These are phyloP conservation scores for Gnaphalium uliginosum DNA, from an alignment of 129 eudicot genomes.

Conservation along the genomic window DNA sequence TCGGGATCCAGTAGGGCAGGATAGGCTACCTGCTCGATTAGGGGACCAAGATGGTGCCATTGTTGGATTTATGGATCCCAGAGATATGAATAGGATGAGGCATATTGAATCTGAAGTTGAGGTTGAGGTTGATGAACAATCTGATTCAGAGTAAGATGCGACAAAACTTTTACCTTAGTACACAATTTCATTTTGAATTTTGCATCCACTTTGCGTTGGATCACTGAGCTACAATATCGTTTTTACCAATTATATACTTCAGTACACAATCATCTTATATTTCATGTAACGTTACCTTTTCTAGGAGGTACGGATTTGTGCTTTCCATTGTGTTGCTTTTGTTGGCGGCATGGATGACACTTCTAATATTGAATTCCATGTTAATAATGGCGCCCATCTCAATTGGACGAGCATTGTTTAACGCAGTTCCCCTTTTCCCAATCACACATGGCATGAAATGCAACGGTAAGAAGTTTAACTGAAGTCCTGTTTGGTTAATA, in stretches of 20 bases:
- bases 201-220: not conserved
- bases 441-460: slow-evolving; percentile 90
- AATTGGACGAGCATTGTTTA: slow-evolving; percentile 75
- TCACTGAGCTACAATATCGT: not conserved
- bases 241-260: not conserved
- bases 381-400: slow-evolving; percentile 72
- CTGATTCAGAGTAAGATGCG: slow-evolving; percentile 72
- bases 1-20: slow-evolving; percentile 54
- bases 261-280: not conserved
- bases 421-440: slow-evolving; percentile 77
- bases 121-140: slow-evolving; percentile 47
- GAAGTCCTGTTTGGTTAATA: not conserved
- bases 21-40: slow-evolving; percentile 26
- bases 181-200: not conserved
- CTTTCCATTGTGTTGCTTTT: slow-evolving; percentile 72
- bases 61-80: slow-evolving; percentile 41
- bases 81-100: slow-evolving; percentile 48
- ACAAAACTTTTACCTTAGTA: not conserved
- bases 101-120: slow-evolving; percentile 47
- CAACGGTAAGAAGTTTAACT: slow-evolving; percentile 55
- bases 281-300: slow-evolving; percentile 28
- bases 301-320: slow-evolving; percentile 77
- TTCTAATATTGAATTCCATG: slow-evolving; percentile 67
- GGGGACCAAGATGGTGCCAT: slow-evolving; percentile 49
- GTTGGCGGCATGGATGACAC: slow-evolving; percentile 93